Conservation (phyloP, 2,329 filamentous ascomycete species). For the Domatiomyces globalis region DNA sequence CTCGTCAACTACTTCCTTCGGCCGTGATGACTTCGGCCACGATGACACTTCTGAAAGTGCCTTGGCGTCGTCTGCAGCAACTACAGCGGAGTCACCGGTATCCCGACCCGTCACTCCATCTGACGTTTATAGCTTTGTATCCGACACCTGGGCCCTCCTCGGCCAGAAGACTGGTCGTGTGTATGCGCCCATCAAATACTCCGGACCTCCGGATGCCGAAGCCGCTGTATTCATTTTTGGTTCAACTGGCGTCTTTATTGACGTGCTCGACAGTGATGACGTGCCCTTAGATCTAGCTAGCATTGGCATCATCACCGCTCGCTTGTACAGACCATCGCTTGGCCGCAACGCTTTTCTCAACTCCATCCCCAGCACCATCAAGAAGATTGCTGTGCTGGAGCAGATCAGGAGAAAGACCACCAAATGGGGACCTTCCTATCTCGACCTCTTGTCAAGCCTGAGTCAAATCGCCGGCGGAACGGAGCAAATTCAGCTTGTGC, state of each 20-base stretch:
- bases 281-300: slow-evolving; percentile 58
- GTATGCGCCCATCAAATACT: slow-evolving; percentile 82
- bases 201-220: slow-evolving; percentile 66
- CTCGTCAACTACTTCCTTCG: slow-evolving; percentile 52
- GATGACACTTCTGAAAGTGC: slow-evolving; percentile 57
- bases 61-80: slow-evolving; percentile 55
- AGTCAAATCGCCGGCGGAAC: slow-evolving; percentile 51
- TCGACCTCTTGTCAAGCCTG: slow-evolving; percentile 79
- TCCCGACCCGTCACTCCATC: slow-evolving; percentile 62
- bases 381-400: slow-evolving; percentile 82
- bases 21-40: slow-evolving; percentile 53
- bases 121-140: slow-evolving; percentile 70
- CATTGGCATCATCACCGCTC: slow-evolving; percentile 70
- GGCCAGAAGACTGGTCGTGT: slow-evolving; percentile 55
- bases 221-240: slow-evolving; percentile 86
- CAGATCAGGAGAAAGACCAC: slow-evolving; percentile 91
- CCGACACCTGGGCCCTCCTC: slow-evolving; percentile 69
- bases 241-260: slow-evolving; percentile 68
- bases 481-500: slow-evolving; percentile 64
- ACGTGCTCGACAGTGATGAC: slow-evolving; percentile 58
- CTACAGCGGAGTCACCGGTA: slow-evolving; percentile 57
- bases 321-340: slow-evolving; percentile 88
- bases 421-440: slow-evolving; percentile 83
- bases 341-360: slow-evolving; percentile 59
- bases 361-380: slow-evolving; percentile 64